Conservation (phyloP, 805 yeast genomes). For the Candida orba region DNA sequence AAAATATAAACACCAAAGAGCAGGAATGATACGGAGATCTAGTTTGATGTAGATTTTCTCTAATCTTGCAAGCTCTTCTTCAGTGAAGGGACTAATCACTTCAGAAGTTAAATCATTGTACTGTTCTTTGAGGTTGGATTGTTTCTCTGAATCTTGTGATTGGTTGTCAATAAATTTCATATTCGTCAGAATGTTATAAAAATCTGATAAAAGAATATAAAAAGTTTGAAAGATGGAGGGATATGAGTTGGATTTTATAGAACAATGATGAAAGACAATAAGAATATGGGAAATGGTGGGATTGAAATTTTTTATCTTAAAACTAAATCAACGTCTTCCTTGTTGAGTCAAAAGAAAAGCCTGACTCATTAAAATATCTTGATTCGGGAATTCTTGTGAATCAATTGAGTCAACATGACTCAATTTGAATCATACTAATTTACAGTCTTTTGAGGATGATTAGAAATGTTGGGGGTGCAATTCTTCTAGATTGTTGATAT, state of each 20-base stretch:
- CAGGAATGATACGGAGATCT: constrained; percentile 71
- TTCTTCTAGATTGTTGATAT: no score
- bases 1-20: constrained; percentile 74
- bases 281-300: no score
- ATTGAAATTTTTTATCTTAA: no score
- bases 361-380: constrained; percentile 1
- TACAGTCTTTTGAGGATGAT: background rate
- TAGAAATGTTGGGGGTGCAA: background rate
- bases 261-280: no score
- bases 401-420: constrained; percentile 5
- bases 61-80: constrained; percentile 29
- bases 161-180: background rate
- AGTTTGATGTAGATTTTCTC: constrained; percentile 53
- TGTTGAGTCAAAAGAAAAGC: background rate
- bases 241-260: no score
- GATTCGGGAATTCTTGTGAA: constrained; percentile 6
- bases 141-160: background rate
- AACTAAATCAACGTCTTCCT: background rate
- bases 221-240: no score
- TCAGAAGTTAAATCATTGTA: constrained; percentile 1
- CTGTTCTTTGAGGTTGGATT: constrained; percentile 8
- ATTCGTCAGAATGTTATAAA: no score
- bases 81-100: constrained; percentile 13
- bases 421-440: background rate
- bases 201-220: no score